Percentiles rank a stretch among this genome's conserved stretches.
Conservation (phyloP, 2,329 filamentous ascomycete species). For the Epichloe glyceriae region DNA sequence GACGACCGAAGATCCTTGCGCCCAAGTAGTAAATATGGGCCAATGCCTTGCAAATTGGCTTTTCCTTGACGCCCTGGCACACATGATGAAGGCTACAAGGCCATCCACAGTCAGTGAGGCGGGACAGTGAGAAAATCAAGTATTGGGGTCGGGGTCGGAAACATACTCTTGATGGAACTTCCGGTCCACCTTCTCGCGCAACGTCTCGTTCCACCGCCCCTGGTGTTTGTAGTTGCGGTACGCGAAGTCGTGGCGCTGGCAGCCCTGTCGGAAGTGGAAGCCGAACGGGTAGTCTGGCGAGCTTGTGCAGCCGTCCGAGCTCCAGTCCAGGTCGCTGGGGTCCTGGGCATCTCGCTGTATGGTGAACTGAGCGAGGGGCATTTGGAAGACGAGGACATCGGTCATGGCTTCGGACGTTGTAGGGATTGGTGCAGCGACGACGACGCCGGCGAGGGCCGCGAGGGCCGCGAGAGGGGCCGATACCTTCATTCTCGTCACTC, state of each 20-base stretch:
- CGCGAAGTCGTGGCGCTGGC: conserved; percentile 15
- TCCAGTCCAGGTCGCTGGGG: conserved; percentile 15
- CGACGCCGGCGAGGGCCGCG: too few species aligned
- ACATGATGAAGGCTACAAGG: fast-evolving
- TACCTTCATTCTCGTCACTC: too few species aligned
- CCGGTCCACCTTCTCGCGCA: too few species aligned
- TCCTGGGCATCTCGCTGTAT: conserved; percentile 13
- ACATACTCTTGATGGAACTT: too few species aligned
- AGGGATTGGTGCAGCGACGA: neutral
- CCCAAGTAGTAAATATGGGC: too few species aligned
- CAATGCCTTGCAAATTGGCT: too few species aligned
- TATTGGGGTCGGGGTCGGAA: too few species aligned
- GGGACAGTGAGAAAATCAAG: too few species aligned
- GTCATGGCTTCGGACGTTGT: conserved; percentile 8
- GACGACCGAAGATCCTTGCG: too few species aligned
- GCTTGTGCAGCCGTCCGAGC: conserved; percentile 13
- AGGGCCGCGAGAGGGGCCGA: too few species aligned
- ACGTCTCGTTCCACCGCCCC: neutral
- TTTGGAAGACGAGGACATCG: conserved; percentile 5
- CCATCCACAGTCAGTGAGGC: too few species aligned
- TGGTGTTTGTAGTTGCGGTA: conserved; percentile 24
- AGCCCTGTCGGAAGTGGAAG: conserved; percentile 14
- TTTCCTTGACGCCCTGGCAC: fast-evolving
- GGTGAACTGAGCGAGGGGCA: conserved; percentile 3
- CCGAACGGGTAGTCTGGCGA: conserved; percentile 14